Percentiles rank a stretch among this genome's conserved stretches.
Conservation (phyloP, 1,284 basidiomycete species). For the Anthracocystis panici-leucophaei region DNA sequence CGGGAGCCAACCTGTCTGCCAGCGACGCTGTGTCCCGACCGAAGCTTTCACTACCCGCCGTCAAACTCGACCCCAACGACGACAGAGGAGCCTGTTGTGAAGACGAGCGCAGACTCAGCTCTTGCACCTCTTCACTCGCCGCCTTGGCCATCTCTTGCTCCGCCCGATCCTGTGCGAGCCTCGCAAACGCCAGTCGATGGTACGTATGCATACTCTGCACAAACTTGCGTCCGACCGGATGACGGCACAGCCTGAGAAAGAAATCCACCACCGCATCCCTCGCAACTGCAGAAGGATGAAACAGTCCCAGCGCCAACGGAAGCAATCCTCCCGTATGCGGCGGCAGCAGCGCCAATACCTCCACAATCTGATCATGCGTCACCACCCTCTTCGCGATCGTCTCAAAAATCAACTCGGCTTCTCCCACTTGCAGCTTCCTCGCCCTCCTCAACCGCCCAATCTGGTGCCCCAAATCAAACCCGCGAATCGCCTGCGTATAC, state of each 20-base stretch:
- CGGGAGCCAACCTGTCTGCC: too few relatives aligned
- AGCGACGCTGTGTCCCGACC: constrained; percentile 11
- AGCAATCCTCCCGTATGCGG: constrained; percentile 84
- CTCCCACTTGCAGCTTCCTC: constrained; percentile 75
- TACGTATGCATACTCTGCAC: constrained; percentile 88
- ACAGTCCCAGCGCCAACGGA: constrained; percentile 86
- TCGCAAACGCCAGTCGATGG: constrained; percentile 79
- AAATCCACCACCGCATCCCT: constrained; percentile 81
- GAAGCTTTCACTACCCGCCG: constrained; percentile 4
- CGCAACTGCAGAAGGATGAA: constrained; percentile 83
- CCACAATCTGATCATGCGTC: constrained; percentile 85
- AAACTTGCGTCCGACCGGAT: constrained; percentile 80
- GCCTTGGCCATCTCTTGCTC: constrained; percentile 25
- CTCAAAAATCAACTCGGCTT: constrained; percentile 81
- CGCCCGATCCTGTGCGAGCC: constrained; percentile 61
- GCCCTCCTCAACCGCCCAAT: constrained; percentile 77
- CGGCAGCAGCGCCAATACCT: constrained; percentile 83
- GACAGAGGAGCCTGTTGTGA: constrained; percentile 6
- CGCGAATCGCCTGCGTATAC: constrained; percentile 73
- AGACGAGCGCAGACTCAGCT: constrained; percentile 9
- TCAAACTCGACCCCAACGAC: constrained; percentile 1
- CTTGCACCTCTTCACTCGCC: constrained; percentile 18
- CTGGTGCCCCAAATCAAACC: constrained; percentile 81
- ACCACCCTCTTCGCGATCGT: constrained; percentile 73
- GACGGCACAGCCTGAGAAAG: constrained; percentile 21